Evolutionary conservation across 192 early-diverging fungal species (phyloP), one percentile per base, ranked within the genome.

Genomic region (Cladochytrium replicatum): DNA sequence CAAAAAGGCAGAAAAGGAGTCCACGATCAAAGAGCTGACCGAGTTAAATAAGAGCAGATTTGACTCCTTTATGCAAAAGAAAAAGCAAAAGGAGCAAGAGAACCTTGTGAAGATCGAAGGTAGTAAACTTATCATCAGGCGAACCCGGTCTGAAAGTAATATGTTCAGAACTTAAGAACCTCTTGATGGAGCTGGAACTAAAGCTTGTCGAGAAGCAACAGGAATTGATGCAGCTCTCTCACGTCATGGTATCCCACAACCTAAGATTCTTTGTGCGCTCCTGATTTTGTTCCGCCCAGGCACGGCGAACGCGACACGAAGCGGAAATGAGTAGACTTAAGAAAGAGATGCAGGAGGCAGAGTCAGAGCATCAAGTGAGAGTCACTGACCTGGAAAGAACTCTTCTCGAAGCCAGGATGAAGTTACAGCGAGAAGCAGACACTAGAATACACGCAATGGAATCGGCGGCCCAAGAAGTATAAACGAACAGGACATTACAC

Each of bases 391-490:
- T 73, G 11, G 73, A 75, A 40, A 48, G 68, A 22, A 43, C 29
- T 15, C 41, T 75, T 8, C 58, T 75, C 6, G 73, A 75, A 38
- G 63, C 47, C 15, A 44, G 73, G 2, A 75, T 75, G 19, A 66
- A 69, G 40, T 47, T 68, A n/a, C 73, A 75, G 34, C 57, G 66
- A 22, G 73, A 75, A 32, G 60, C 73, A n/a, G 73, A 75, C 24
- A 26, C 41, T 0, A 71, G 64, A 46, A 72, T 75, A 41, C 38
- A 46, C 23, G 50, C 46, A 29, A 75, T 75, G 73, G 73, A 75
- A 48, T 46, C 48, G 27, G 73, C 73, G 1, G 73, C 73, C 9
- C 66, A 75, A 22, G 73, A 72, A 34, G 65, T 67, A 29, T 8
- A 6, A 19, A 6, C 7, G n/a, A 19, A 43, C 42, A n/a, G 7